These are phyloP conservation scores for Moesziomyces antarcticus DNA, from an alignment of 1,284 basidiomycete genomes.

Conservation along the genomic window DNA sequence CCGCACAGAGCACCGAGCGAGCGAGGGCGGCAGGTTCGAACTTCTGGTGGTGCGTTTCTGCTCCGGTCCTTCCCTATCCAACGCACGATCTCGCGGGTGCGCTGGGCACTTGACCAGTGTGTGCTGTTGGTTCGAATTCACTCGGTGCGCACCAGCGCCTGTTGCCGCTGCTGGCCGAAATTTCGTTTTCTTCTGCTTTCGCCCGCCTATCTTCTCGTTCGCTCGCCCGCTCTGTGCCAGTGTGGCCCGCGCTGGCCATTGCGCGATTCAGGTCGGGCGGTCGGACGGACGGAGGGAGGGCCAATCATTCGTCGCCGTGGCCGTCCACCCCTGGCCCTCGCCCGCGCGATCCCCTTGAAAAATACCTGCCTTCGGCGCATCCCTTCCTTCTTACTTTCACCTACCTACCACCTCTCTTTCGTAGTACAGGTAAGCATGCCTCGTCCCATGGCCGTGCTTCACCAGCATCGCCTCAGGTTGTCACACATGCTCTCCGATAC, in stretches of 20 bases:
- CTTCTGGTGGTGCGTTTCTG: constrained; percentile 10
- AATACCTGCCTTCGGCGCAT: constrained; percentile 26
- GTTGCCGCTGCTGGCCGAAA: constrained; percentile 1
- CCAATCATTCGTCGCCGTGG: constrained; percentile 23
- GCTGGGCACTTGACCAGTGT: constrained; percentile 26
- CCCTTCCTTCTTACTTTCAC: constrained; percentile 32
- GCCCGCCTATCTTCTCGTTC: background rate
- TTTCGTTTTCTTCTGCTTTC: constrained; percentile 5
- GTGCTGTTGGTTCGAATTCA: constrained; percentile 5
- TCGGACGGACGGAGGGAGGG: constrained; percentile 3
- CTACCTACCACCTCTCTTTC: constrained; percentile 47
- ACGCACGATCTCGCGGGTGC: constrained; percentile 19
- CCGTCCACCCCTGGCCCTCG: constrained; percentile 9
- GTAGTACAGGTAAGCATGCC: constrained; percentile 47
- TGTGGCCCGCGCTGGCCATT: background rate
- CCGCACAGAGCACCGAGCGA: background rate
- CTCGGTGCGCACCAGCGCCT: constrained; percentile 3
- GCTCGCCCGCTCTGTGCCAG: constrained; percentile 5
- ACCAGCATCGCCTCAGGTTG: background rate
- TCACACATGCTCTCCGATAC: background rate
- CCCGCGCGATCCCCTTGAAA: constrained; percentile 34
- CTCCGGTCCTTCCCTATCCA: constrained; percentile 48
- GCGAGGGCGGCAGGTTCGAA: constrained; percentile 12
- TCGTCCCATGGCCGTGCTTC: background rate
- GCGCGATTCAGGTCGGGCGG: constrained; percentile 2